Percentiles rank a stretch among this genome's conserved stretches.
phyloP scores from a whole-genome alignment of 2,329 filamentous ascomycete species.

The Plectosphaerella cucumerina region DNA sequence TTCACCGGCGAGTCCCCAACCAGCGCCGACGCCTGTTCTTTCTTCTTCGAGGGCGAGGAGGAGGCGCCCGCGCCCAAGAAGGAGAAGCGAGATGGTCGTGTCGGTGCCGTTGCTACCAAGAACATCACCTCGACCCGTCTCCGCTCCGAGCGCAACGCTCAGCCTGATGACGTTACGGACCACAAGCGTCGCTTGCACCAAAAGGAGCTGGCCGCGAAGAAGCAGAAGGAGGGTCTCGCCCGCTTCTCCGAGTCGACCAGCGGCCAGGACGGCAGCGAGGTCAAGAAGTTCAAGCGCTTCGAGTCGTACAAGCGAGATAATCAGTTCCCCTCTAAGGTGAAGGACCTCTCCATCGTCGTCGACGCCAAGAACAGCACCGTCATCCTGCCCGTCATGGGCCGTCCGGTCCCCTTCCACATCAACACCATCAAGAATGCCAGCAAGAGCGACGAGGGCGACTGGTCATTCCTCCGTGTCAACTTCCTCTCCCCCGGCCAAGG shows the following conservation, averaged over 20 bases:
- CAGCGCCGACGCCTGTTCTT: conserved; percentile 90
- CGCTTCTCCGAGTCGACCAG: conserved; percentile 83
- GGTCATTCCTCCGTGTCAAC: conserved; percentile 92
- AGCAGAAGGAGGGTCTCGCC: conserved; percentile 81
- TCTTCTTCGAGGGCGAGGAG: conserved; percentile 98
- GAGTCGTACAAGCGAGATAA: conserved; percentile 99
- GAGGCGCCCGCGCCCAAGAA: conserved; percentile 86
- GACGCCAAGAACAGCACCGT: conserved; percentile 88
- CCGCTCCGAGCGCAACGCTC: conserved; percentile 83
- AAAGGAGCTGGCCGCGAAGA: conserved; percentile 80
- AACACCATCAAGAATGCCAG: conserved; percentile 98
- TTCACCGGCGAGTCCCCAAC: conserved; percentile 93
- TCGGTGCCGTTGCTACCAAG: conserved; percentile 84
- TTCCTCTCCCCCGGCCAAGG: conserved; percentile 96
- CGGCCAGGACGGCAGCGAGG: conserved; percentile 81
- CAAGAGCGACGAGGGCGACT: conserved; percentile 94
- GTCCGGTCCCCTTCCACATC: conserved; percentile 97
- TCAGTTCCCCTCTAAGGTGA: conserved; percentile 77
- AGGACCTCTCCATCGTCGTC: conserved; percentile 84
- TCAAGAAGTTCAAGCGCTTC: conserved; percentile 98
- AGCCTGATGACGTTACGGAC: conserved; percentile 86
- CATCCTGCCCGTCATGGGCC: conserved; percentile 93
- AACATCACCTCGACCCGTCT: conserved; percentile 94
- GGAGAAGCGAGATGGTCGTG: conserved; percentile 76
- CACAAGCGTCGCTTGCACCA: conserved; percentile 86